Base-by-base conservation (phyloP, 2,329 filamentous ascomycete genomes). In the Byssothecium circinans region DNA sequence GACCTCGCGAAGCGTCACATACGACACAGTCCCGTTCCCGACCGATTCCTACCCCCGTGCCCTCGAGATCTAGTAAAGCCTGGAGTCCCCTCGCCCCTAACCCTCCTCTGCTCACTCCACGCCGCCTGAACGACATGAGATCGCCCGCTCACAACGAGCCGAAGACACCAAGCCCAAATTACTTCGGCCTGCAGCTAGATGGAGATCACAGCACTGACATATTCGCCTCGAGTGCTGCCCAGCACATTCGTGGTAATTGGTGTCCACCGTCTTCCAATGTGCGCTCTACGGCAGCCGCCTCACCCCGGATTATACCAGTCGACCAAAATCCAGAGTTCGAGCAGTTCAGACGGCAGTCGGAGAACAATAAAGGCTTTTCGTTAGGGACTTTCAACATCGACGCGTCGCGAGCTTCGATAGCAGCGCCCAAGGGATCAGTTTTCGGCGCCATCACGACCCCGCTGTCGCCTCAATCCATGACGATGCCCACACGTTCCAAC, bases 271-370 rank as follows among this genome's bases (percentile, higher is more conserved):
- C 83, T 8, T 87, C 86, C 0, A 85, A 86, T 4, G 80, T 90
- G 40, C 84, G 83, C 61, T 88, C 86, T 0, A 88, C 87, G 43
- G 82, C 79, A 17, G 81, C 85, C 14, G 80, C 82, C 2, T 81
- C 88, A 8, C 88, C 89, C 2, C 84, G 84, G 53, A 80, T 85
- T 54, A 74, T 90, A 6, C 81, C 88, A 0, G 74, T 89, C 41
- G 87, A 92, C 60, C 83, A 86, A 27, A 91, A 91, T 60, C 82
- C 87, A 6, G 86, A 91, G n/a, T 92, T 88, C 54, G 89, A 92
- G 66, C 86, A 87, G 2, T 92, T 95, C 66, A 80, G 79, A 58
- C 83, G 80, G 54, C 86, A 90, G 62, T 69, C 69, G 14, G 88
- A 91, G 61, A 77, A 81, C 29, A 85, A 85, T 57, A 68, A 66